Base-by-base conservation (phyloP, 257 asterid genomes). In the Solanum corneliomulleri region DNA sequence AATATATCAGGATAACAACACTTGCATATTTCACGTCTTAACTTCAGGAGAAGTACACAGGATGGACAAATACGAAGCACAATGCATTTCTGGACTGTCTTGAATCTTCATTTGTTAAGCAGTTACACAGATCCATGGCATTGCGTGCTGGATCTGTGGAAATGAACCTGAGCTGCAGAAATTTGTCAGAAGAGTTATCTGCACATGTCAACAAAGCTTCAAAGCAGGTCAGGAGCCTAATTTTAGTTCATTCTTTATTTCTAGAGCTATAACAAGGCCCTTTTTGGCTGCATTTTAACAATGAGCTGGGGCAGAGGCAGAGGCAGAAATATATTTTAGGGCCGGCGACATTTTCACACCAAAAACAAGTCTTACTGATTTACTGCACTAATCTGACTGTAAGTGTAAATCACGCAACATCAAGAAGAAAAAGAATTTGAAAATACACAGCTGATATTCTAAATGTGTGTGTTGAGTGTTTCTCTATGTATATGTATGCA, bases 31-130 rank as follows among this genome's bases (percentile, higher is more conserved):
- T 69, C 69, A 85, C 66, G 20, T 71, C 85, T 87, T 64, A 62
- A 47, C 52, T 69, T 75, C 95, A 96, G 99, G 94, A 87, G 33
- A 76, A 89, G 76, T 33, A 77, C 88, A 60, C 88, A 68, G 90
- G 84, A 88, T 95, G 97, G 99, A 94, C 99, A 75, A 88, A 96
- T 87, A 94, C 93, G 92, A 91, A 88, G 92, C 99, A 96, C 92
- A 91, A 92, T 87, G 87, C 86, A 56, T 95, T 90, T 90, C 95
- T 96, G 81, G 89, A 92, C 88, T 82, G 83, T 85, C 91, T 96
- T 91, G 99, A 96, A 87, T 93, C 89, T 86, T 94, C 98, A 74
- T 95, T 95, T 90, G 91, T 94, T 66, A 91, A 90, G 82, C 95
- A 93, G 90, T 89, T 96, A 88, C 95, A 93, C 77, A 90, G 87